Conservation (phyloP, 2,329 filamentous ascomycete genomes). For the Colletotrichum sp. region DNA sequence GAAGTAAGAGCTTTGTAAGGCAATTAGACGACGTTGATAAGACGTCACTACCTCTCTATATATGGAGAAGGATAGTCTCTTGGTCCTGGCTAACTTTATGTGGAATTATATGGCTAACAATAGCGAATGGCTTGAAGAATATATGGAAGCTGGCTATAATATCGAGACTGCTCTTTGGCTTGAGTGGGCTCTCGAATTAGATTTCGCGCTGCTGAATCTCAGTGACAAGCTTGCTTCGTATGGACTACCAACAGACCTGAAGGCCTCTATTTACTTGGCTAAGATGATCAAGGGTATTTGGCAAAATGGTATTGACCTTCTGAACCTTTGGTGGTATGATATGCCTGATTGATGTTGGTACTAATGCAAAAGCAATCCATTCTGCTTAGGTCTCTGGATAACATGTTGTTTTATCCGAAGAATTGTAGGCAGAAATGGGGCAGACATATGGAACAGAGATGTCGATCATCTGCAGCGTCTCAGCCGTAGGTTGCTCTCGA, state of each 20-base stretch:
- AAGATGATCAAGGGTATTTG: not conserved
- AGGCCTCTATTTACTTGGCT: not conserved
- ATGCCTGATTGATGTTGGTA: not conserved
- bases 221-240: not conserved
- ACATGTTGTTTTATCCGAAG: not conserved
- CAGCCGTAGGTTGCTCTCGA: not conserved
- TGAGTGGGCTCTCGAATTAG: not conserved
- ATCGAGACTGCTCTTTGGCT: not conserved
- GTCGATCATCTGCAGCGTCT: not conserved
- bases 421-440: not conserved
- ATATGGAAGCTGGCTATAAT: not conserved
- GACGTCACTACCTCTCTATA: not conserved
- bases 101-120: not conserved
- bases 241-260: not conserved
- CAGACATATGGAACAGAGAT: not conserved
- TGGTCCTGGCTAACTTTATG: not conserved
- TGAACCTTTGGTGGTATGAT: not conserved
- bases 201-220: not conserved
- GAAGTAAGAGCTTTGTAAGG: not conserved
- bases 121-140: not conserved
- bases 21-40: not conserved
- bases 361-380: not conserved
- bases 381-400: not conserved
- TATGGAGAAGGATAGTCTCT: not conserved
- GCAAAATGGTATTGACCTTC: not conserved